Percentiles rank a stretch among this genome's conserved stretches.
Evolutionary conservation across 768 basidiomycete species (phyloP).

Genomic region (Hysterangium stoloniferum): DNA sequence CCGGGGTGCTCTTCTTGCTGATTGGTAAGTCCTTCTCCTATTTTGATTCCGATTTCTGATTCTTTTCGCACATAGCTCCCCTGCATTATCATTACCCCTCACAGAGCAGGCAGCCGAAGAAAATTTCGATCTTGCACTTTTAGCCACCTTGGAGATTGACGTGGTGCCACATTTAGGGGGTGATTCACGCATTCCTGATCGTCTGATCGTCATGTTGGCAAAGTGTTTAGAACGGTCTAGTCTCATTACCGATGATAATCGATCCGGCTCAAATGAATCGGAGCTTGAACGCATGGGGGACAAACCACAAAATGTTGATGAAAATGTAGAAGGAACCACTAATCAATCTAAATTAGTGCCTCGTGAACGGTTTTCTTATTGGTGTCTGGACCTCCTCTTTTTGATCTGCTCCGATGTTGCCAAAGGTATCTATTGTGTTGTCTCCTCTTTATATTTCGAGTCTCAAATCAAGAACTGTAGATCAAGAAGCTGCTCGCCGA

Average conservation of each 20-base stretch:
- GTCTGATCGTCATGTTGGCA: conserved; percentile 57
- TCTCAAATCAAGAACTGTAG: neutral
- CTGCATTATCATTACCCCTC: conserved; percentile 46
- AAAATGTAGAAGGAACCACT: conserved; percentile 48
- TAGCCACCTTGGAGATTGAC: conserved; percentile 71
- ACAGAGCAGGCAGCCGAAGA: conserved; percentile 72
- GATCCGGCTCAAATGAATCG: conserved; percentile 6
- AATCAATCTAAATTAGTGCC: conserved; percentile 48
- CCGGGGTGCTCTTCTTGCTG: conserved; percentile 72
- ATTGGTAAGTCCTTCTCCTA: conserved; percentile 48
- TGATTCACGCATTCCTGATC: conserved; percentile 58
- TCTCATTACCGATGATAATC: conserved; percentile 28
- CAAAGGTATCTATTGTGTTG: conserved; percentile 43
- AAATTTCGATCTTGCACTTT: conserved; percentile 76
- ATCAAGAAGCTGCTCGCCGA: conserved; percentile 37
- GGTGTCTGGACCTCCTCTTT: conserved; percentile 87
- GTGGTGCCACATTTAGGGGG: conserved; percentile 67
- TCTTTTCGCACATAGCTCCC: conserved; percentile 35
- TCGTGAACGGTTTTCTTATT: conserved; percentile 83
- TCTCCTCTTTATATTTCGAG: neutral
- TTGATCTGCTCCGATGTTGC: conserved; percentile 64
- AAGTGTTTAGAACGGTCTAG: conserved; percentile 71
- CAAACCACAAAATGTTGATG: conserved; percentile 27
- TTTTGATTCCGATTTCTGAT: neutral
- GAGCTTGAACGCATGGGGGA: conserved; percentile 18